Conservation (phyloP, 345 rosid species). For the Isatis tinctoria region DNA sequence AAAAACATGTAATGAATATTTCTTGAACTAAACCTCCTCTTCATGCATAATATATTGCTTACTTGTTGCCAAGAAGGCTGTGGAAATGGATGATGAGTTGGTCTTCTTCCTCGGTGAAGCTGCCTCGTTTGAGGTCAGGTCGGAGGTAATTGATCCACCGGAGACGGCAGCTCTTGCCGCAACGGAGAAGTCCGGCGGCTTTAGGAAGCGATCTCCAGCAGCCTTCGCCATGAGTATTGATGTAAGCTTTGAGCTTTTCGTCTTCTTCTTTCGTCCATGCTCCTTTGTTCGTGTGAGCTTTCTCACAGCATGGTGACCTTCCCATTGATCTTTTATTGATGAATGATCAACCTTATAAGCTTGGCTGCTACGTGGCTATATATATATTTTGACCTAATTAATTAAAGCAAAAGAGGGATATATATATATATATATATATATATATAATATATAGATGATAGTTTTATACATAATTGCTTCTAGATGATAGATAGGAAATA, state of each 20-base stretch:
- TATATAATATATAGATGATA: too few relatives aligned
- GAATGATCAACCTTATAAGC: too few relatives aligned
- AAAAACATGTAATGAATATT: not conserved
- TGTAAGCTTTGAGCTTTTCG: slow-evolving; percentile 48
- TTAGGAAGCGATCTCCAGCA: slow-evolving; percentile 71
- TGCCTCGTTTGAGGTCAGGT: slow-evolving; percentile 66
- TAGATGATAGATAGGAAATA: too few relatives aligned
- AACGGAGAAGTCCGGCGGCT: slow-evolving; percentile 64
- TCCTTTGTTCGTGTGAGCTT: slow-evolving; percentile 69
- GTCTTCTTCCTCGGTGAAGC: slow-evolving; percentile 59
- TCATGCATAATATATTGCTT: not conserved
- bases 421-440: too few relatives aligned
- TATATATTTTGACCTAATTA: too few relatives aligned
- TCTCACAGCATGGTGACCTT: slow-evolving; percentile 73
- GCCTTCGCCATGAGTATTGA: slow-evolving; percentile 63
- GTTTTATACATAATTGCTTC: too few relatives aligned
- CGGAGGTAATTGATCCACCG: slow-evolving; percentile 66
- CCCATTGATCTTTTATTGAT: slow-evolving; percentile 36
- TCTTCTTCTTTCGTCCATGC: slow-evolving; percentile 62
- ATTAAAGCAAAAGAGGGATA: too few relatives aligned
- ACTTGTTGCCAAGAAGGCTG: slow-evolving; percentile 64
- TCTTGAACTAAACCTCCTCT: too few relatives aligned
- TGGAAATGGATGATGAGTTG: slow-evolving; percentile 64
- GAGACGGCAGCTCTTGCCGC: slow-evolving; percentile 70
- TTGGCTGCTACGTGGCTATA: too few relatives aligned